Percentiles rank a stretch among this genome's conserved stretches.
Conservation (phyloP, 305 asterid genomes). For the Fraxinus dipetala region DNA sequence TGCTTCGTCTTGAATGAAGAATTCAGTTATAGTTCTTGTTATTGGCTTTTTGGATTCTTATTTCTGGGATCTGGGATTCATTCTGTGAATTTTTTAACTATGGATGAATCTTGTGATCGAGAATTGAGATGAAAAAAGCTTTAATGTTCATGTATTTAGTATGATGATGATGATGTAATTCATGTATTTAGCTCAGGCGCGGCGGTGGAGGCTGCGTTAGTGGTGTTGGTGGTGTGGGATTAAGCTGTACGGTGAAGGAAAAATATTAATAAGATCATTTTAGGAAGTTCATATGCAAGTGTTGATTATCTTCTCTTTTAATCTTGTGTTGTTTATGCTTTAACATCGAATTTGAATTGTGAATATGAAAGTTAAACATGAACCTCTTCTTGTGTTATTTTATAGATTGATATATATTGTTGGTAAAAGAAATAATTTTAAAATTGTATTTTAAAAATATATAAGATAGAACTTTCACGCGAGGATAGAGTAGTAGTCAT, state of each 20-base stretch:
- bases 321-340: background rate
- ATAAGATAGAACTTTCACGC: too few species aligned
- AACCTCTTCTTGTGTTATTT: too few species aligned
- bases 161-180: background rate
- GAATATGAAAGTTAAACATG: too few species aligned
- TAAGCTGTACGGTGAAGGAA: background rate
- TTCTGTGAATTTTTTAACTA: background rate
- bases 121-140: background rate
- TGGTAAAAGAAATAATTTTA: too few species aligned
- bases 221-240: background rate
- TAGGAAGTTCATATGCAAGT: background rate
- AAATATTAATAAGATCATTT: too few species aligned
- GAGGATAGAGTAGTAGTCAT: too few species aligned
- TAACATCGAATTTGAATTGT: too few species aligned
- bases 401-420: too few species aligned
- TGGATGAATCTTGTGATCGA: background rate
- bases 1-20: constrained; percentile 55
- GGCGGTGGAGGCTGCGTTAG: background rate
- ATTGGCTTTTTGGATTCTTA: constrained; percentile 26
- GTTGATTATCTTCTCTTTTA: background rate
- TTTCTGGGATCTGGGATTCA: constrained; percentile 3
- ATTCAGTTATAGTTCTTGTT: background rate
- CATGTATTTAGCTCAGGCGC: background rate
- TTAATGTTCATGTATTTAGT: background rate
- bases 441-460: too few species aligned